Evolutionary conservation across 2,329 filamentous ascomycete species (phyloP).

Genomic region (Neonectria coccinea): DNA sequence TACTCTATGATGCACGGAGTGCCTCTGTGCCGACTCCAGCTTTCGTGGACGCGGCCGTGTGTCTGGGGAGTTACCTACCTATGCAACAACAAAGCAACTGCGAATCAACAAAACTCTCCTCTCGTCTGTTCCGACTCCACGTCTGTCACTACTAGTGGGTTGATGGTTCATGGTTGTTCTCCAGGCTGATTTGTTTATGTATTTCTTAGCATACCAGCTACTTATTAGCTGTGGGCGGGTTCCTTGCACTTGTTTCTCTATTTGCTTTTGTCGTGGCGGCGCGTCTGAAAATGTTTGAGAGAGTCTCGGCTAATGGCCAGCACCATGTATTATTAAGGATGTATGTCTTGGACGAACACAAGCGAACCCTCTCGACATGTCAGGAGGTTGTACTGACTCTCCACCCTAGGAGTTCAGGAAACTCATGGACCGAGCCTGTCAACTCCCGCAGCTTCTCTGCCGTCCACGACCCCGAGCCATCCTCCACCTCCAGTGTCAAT

Average conservation of each 20-base stretch:
- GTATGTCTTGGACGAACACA: background rate
- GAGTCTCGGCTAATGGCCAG: slow-evolving; percentile 20
- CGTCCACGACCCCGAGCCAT: background rate
- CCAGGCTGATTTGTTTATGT: no score
- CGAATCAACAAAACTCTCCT: background rate
- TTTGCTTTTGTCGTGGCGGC: slow-evolving; percentile 10
- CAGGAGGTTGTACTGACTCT: slow-evolving; percentile 13
- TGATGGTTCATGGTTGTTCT: no score
- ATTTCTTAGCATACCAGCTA: no score
- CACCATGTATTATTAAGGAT: slow-evolving; percentile 3
- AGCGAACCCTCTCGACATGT: slow-evolving; percentile 13
- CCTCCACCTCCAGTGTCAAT: background rate
- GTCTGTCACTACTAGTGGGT: no score
- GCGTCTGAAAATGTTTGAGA: slow-evolving; percentile 13
- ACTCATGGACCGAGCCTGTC: background rate
- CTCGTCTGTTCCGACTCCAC: background rate
- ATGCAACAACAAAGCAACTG: slow-evolving; percentile 22
- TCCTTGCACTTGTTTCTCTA: background rate
- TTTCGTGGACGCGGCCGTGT: background rate
- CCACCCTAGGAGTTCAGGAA: slow-evolving; percentile 7
- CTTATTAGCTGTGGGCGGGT: background rate
- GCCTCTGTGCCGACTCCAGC: slow-evolving; percentile 12
- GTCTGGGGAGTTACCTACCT: slow-evolving; percentile 12
- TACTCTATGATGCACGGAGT: background rate
- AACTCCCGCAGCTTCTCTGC: background rate